phyloP scores from a whole-genome alignment of 495 filamentous ascomycete species.

The Aspergillus avenaceus region DNA sequence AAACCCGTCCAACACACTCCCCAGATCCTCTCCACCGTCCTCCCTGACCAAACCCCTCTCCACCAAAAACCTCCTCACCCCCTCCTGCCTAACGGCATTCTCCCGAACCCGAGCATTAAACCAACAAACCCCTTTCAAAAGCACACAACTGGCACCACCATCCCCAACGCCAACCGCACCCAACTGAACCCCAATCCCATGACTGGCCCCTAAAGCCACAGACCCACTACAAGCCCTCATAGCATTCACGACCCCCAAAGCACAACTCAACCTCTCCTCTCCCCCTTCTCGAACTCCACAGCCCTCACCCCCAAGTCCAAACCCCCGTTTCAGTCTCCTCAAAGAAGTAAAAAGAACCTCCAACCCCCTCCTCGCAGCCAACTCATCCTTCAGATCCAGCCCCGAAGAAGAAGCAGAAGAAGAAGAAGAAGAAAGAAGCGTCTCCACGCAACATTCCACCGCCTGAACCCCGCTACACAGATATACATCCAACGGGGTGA shows the following conservation, averaged over 20 bases:
- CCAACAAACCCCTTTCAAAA: constrained; percentile 57
- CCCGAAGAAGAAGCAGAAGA: too few relatives aligned
- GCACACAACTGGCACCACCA: constrained; percentile 62
- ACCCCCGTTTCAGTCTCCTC: too few relatives aligned
- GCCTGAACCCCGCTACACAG: constrained; percentile 57
- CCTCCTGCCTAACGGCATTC: constrained; percentile 43
- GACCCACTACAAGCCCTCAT: constrained; percentile 49
- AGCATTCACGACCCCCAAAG: constrained; percentile 52
- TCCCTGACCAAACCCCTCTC: constrained; percentile 37
- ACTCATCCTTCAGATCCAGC: too few relatives aligned
- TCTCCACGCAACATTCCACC: constrained; percentile 64
- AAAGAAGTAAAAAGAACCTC: too few relatives aligned
- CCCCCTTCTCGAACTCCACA: constrained; percentile 32
- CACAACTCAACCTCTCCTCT: constrained; percentile 50
- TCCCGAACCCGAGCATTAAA: constrained; percentile 51
- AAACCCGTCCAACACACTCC: constrained; percentile 52
- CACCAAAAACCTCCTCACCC: constrained; percentile 46
- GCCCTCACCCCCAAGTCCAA: constrained; percentile 45
- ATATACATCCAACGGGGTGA: constrained; percentile 59
- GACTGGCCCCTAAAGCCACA: constrained; percentile 53
- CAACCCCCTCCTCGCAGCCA: too few relatives aligned
- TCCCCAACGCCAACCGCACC: constrained; percentile 62
- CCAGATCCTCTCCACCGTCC: constrained; percentile 47
- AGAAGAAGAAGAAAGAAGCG: too few relatives aligned
- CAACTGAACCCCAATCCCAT: constrained; percentile 66